A percentile compares a stretch with the other conserved stretches of the same genome.
phyloP scores from a whole-genome alignment of 805 yeast species.

The Ogataea nakhonphanomensis region DNA sequence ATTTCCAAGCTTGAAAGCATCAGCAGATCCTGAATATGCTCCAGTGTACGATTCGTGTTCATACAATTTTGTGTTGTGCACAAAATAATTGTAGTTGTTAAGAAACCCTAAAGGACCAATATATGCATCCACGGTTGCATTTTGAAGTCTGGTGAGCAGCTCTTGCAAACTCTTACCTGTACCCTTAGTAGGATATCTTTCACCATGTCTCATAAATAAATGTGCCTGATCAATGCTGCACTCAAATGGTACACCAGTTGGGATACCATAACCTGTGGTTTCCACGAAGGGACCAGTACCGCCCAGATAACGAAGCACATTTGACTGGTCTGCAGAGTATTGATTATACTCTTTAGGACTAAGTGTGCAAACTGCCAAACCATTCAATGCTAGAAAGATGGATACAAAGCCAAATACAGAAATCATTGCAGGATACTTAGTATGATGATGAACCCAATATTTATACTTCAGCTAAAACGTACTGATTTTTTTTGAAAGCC shows the following conservation, averaged over 20 bases:
- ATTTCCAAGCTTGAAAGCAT: constrained; percentile 45
- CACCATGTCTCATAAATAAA: constrained; percentile 53
- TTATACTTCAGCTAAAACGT: too few relatives aligned
- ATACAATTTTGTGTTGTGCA: background rate
- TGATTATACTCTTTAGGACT: background rate
- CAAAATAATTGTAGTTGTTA: constrained; percentile 41
- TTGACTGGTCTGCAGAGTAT: constrained; percentile 31
- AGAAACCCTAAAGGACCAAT: constrained; percentile 45
- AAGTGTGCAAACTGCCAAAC: too few relatives aligned
- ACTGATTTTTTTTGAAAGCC: too few relatives aligned
- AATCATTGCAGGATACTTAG: too few relatives aligned
- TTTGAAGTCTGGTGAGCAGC: constrained; percentile 2
- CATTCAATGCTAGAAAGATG: too few relatives aligned
- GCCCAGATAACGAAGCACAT: constrained; percentile 32
- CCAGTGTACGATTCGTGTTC: constrained; percentile 48
- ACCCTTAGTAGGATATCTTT: constrained; percentile 43
- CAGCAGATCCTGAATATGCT: constrained; percentile 48
- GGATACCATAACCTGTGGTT: constrained; percentile 49
- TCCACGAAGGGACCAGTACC: constrained; percentile 53
- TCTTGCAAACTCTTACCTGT: constrained; percentile 14
- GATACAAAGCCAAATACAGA: too few relatives aligned
- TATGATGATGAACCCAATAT: too few relatives aligned
- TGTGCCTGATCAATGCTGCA: constrained; percentile 55
- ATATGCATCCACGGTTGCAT: constrained; percentile 18
- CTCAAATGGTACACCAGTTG: constrained; percentile 46